Percentiles rank a stretch among this genome's conserved stretches.
These are phyloP conservation scores for Lachnellula cervina DNA, from an alignment of 2,329 filamentous ascomycete genomes.

Conservation along the genomic window DNA sequence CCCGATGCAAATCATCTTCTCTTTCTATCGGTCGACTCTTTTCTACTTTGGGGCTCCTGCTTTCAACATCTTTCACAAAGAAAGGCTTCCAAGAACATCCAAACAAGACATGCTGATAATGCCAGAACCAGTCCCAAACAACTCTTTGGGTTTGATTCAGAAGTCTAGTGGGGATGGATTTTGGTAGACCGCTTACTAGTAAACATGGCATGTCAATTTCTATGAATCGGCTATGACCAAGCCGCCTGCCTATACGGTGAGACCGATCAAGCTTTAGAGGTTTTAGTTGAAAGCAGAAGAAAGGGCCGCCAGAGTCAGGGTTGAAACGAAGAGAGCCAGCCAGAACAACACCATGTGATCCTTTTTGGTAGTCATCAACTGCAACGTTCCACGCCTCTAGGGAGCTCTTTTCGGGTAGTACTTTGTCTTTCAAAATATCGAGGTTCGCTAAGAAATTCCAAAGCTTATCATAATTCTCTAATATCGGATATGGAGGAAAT, in stretches of 20 bases:
- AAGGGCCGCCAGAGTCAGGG: slow-evolving; percentile 27
- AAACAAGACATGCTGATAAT: slow-evolving; percentile 22
- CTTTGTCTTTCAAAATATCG: slow-evolving; percentile 39
- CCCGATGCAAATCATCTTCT: slow-evolving; percentile 37
- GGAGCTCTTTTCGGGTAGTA: slow-evolving; percentile 44
- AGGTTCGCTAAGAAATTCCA: slow-evolving; percentile 39
- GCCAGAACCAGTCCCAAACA: slow-evolving; percentile 38
- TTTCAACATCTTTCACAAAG: slow-evolving; percentile 17
- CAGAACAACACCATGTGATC: slow-evolving; percentile 40
- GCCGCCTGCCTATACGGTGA: slow-evolving; percentile 49
- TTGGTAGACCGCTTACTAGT: slow-evolving; percentile 25
- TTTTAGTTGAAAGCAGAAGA: slow-evolving; percentile 44
- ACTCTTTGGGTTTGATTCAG: slow-evolving; percentile 30
- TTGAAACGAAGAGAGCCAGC: slow-evolving; percentile 39
- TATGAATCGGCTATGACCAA: slow-evolving; percentile 55
- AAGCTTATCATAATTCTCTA: slow-evolving; percentile 42
- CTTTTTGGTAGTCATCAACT: slow-evolving; percentile 6
- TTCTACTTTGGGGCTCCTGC: slow-evolving; percentile 28
- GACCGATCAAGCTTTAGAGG: slow-evolving; percentile 45
- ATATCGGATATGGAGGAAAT: slow-evolving; percentile 21
- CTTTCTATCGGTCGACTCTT: slow-evolving; percentile 20
- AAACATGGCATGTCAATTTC: slow-evolving; percentile 49
- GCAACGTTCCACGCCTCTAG: slow-evolving; percentile 39
- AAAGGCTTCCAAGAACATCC: slow-evolving; percentile 29
- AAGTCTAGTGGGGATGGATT: slow-evolving; percentile 28